phyloP scores from a whole-genome alignment of 2,329 filamentous ascomycete species.

The Aureobasidium sp. region DNA sequence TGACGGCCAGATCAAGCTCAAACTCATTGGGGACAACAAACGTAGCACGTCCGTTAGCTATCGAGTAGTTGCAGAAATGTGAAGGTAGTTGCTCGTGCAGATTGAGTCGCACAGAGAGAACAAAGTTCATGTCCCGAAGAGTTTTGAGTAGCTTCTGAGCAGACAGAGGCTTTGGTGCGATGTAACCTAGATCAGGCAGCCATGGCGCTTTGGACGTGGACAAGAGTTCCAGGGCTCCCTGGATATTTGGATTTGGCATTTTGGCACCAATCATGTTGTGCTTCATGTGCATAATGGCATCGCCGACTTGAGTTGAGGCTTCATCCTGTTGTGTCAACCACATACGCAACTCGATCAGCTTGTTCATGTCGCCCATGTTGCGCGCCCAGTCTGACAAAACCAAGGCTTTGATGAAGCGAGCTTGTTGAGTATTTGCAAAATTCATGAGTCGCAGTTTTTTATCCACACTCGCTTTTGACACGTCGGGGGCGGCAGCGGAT shows the following conservation, averaged over 20 bases:
- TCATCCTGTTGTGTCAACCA: constrained; percentile 51
- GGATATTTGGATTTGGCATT: constrained; percentile 81
- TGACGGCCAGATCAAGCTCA: constrained; percentile 85
- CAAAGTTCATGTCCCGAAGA: constrained; percentile 72
- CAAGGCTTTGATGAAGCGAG: constrained; percentile 85
- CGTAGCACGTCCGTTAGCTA: constrained; percentile 80
- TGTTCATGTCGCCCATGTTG: constrained; percentile 68
- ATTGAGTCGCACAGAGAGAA: constrained; percentile 74
- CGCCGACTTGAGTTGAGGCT: constrained; percentile 17
- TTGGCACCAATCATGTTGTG: constrained; percentile 62
- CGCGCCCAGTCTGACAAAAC: constrained; percentile 88
- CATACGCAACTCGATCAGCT: constrained; percentile 75
- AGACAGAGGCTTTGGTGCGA: constrained; percentile 62
- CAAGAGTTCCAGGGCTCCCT: constrained; percentile 77
- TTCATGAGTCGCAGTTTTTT: constrained; percentile 71
- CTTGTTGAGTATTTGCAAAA: constrained; percentile 70
- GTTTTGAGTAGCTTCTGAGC: constrained; percentile 64
- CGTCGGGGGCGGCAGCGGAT: constrained; percentile 42
- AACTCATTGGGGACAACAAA: constrained; percentile 80
- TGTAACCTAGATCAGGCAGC: constrained; percentile 75
- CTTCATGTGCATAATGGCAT: constrained; percentile 50
- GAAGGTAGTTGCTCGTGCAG: constrained; percentile 73
- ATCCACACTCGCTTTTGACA: constrained; percentile 54
- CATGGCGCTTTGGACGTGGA: constrained; percentile 67
- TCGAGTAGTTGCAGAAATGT: constrained; percentile 68